Percentiles rank a stretch among this genome's conserved stretches.
These are phyloP conservation scores for Candida khao-thaluensis DNA, from an alignment of 805 yeast species.

Conservation along the genomic window DNA sequence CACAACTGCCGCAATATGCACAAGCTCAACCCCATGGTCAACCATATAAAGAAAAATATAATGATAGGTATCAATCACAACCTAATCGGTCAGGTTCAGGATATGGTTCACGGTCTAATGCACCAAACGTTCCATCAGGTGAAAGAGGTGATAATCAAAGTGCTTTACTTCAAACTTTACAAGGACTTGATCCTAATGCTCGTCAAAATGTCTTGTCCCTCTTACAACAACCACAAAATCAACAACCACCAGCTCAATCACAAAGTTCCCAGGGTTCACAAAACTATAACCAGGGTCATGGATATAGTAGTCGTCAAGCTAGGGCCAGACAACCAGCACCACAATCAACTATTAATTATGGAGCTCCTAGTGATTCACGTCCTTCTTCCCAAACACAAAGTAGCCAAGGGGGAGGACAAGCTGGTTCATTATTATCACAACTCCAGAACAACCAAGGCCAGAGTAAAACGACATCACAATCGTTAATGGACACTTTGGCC, in stretches of 20 bases:
- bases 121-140: not conserved
- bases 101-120: too few relatives aligned
- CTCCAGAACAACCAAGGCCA: conserved; percentile 6
- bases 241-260: conserved; percentile 19
- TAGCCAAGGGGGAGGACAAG: conserved; percentile 5
- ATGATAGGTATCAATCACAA: too few relatives aligned
- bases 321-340: conserved; percentile 5
- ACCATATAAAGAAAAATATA: conserved; percentile 1
- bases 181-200: conserved; percentile 31
- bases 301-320: conserved; percentile 4
- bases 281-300: not conserved
- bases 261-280: conserved; percentile 4
- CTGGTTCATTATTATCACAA: conserved; percentile 14
- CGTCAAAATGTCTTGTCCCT: conserved; percentile 32
- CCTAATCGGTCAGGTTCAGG: too few relatives aligned
- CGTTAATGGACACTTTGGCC: conserved; percentile 38
- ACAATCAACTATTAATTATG: conserved; percentile 12
- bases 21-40: conserved; percentile 1
- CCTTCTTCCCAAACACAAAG: not conserved
- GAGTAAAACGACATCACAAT: conserved; percentile 18
- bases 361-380: conserved; percentile 9
- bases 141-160: conserved; percentile 6
- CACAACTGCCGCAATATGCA: conserved; percentile 5
- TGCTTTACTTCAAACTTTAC: conserved; percentile 17
- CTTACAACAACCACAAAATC: conserved; percentile 26